Evolutionary conservation across 1,284 basidiomycete genomes (phyloP), one percentile per base, ranked within the genome.

Genomic region (Pyrrhoderma lamaoense): DNA sequence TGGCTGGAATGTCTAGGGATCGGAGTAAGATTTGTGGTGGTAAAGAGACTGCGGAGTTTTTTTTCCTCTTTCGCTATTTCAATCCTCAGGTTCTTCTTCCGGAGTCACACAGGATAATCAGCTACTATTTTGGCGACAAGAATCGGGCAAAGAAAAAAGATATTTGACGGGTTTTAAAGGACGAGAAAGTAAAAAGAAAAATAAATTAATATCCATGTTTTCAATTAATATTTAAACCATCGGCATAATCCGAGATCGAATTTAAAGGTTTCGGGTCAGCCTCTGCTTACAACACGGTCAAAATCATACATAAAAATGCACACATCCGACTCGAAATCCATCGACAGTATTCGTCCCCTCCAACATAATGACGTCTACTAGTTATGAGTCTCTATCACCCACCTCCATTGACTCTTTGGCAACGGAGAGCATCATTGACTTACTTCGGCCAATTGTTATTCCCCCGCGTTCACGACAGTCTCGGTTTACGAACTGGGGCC

Each of bases 401-500:
- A 11, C 51, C 27, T 44, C 35, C 2, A 37, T 52, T 19, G 45
- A 42, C 9, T 9, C 51, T 8, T 37, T 52, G 25, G 64, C 79
- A 51, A 62, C 73, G 44, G 59, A 66, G 16, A 62, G 67, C 23
- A 72, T 83, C 43, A 76, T 75, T 57, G 63, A 65, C 42, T 69
- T 73, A 16, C 72, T 85, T 42, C 62, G 68, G 37, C 73, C 76
- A 36, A 70, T 82, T 53, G 78, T 76, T 23, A 61, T 81, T 46
- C 68, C 76, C 34, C 57, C 69, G n/a, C 54, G 64, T 38, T 69
- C 70, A 19, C 61, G 71, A 22, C 61, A 65, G 14, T 63, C 76
- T 13, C 64, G 59, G 22, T 89, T 89, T 69, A 67, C 68, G 7
- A 90, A 89, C 68, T 90, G 87, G 87, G 85, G 77, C 3, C 70